Percentiles rank a stretch among this genome's conserved stretches.
Evolutionary conservation across 2,329 filamentous ascomycete species (phyloP).

Genomic region (Fusarium mundagurra): DNA sequence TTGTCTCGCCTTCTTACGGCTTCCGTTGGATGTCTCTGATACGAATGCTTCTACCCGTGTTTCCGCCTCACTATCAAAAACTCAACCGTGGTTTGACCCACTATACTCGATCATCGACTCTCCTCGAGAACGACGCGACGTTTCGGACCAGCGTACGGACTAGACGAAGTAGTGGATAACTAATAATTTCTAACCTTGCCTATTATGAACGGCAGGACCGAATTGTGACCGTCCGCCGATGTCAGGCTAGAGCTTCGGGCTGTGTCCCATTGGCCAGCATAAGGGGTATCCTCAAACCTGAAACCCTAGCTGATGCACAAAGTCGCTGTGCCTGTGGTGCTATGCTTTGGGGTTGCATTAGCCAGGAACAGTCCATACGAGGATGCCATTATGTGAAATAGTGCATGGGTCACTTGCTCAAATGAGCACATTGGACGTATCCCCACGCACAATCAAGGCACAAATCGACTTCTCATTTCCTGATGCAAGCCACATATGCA

Average conservation of each 20-base stretch:
- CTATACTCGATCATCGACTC: slow-evolving; percentile 27
- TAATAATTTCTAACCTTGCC: slow-evolving; percentile 29
- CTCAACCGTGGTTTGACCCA: slow-evolving; percentile 19
- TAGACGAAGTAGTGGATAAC: slow-evolving; percentile 19
- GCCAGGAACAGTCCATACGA: slow-evolving; percentile 41
- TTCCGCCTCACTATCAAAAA: slow-evolving; percentile 27
- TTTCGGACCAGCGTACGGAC: slow-evolving; percentile 12
- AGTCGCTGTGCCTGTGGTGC: slow-evolving; percentile 29
- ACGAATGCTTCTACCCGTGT: slow-evolving; percentile 22
- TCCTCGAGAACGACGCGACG: slow-evolving; percentile 19
- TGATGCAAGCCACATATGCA: slow-evolving; percentile 42
- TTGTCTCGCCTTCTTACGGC: slow-evolving; percentile 19
- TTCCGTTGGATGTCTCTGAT: slow-evolving; percentile 27
- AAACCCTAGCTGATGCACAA: slow-evolving; percentile 51
- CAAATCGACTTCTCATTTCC: slow-evolving; percentile 43
- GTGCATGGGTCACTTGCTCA: slow-evolving; percentile 19
- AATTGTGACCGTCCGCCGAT: slow-evolving; percentile 37
- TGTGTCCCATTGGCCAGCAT: slow-evolving; percentile 44
- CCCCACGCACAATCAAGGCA: slow-evolving; percentile 39
- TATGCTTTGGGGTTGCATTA: slow-evolving; percentile 44
- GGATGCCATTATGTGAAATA: slow-evolving; percentile 21
- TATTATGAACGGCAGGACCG: slow-evolving; percentile 39
- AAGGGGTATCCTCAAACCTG: slow-evolving; percentile 40
- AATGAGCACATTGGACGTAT: slow-evolving; percentile 15
- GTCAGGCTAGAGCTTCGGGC: slow-evolving; percentile 36